Percentiles rank a stretch among this genome's conserved stretches.
These are phyloP conservation scores for Trametes cinnabarina DNA, from an alignment of 768 basidiomycete species.

Conservation along the genomic window DNA sequence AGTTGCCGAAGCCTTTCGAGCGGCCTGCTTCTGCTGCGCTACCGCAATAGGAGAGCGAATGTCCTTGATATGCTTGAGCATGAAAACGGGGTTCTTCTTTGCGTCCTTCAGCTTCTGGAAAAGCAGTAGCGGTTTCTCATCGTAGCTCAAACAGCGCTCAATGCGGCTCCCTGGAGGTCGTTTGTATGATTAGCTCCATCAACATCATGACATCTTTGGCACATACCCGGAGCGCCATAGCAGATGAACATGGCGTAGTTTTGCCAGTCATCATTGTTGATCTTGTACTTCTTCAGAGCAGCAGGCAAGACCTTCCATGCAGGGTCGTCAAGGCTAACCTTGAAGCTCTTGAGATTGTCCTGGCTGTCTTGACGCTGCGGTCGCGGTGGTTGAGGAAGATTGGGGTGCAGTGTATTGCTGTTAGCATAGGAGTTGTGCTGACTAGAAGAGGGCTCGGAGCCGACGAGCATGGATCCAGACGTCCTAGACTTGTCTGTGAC, in stretches of 20 bases:
- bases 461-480: neutral
- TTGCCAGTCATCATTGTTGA: conserved; percentile 98
- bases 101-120: conserved; percentile 98
- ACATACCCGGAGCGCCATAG: conserved; percentile 84
- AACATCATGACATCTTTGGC: conserved; percentile 4
- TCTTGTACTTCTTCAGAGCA: conserved; percentile 97
- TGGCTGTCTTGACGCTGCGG: conserved; percentile 61
- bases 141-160: conserved; percentile 95
- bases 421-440: conserved; percentile 5
- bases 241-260: conserved; percentile 99
- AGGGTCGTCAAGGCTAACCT: conserved; percentile 95
- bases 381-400: conserved; percentile 37
- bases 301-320: conserved; percentile 99
- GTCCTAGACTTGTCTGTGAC: conserved; percentile 8
- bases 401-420: conserved; percentile 18
- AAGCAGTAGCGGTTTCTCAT: conserved; percentile 94
- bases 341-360: conserved; percentile 89
- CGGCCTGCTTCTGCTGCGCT: conserved; percentile 93
- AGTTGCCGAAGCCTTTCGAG: conserved; percentile 62
- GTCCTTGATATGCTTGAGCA: conserved; percentile 96
- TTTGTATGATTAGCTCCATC: neutral
- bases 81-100: conserved; percentile 98
- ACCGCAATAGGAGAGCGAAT: conserved; percentile 97
- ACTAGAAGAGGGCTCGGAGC: conserved; percentile 11
- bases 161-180: conserved; percentile 59